These are phyloP conservation scores for Avena eriantha DNA, from an alignment of 176 grass and related monocot species.

Conservation along the genomic window DNA sequence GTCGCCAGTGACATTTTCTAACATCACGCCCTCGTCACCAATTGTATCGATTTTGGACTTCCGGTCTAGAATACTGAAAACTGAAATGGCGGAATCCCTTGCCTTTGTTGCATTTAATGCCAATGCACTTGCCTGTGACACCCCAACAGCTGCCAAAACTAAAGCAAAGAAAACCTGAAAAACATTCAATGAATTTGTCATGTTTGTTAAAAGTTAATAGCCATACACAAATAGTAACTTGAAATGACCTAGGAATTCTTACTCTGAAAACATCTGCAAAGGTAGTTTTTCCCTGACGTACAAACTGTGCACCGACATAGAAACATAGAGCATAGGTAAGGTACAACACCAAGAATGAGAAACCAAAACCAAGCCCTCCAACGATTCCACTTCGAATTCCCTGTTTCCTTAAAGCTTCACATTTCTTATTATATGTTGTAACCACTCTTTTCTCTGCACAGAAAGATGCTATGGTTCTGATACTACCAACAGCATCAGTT, in stretches of 20 bases:
- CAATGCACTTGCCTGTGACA: slow-evolving; percentile 56
- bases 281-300: slow-evolving; percentile 52
- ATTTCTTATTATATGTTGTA: slow-evolving; percentile 55
- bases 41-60: slow-evolving; percentile 64
- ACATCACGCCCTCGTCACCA: slow-evolving; percentile 31
- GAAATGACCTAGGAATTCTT: neutral
- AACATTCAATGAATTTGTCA: slow-evolving; percentile 6
- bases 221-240: neutral
- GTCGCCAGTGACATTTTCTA: slow-evolving; percentile 51
- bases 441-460: slow-evolving; percentile 61
- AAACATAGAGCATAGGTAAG: slow-evolving; percentile 56
- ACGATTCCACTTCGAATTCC: slow-evolving; percentile 58
- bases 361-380: slow-evolving; percentile 59
- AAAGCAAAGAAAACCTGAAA: slow-evolving; percentile 68
- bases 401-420: slow-evolving; percentile 58
- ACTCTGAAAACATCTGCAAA: slow-evolving; percentile 66
- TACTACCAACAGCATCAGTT: slow-evolving; percentile 59
- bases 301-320: slow-evolving; percentile 62
- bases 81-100: slow-evolving; percentile 58
- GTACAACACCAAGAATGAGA: slow-evolving; percentile 52
- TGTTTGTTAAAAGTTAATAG: slow-evolving; percentile 1
- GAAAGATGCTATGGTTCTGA: slow-evolving; percentile 72
- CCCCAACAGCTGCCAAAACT: slow-evolving; percentile 47
- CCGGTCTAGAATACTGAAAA: slow-evolving; percentile 70
- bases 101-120: slow-evolving; percentile 61